These are phyloP conservation scores for Aspergillus carbonarius DNA, from an alignment of 2,329 filamentous ascomycete species.

Conservation along the genomic window DNA sequence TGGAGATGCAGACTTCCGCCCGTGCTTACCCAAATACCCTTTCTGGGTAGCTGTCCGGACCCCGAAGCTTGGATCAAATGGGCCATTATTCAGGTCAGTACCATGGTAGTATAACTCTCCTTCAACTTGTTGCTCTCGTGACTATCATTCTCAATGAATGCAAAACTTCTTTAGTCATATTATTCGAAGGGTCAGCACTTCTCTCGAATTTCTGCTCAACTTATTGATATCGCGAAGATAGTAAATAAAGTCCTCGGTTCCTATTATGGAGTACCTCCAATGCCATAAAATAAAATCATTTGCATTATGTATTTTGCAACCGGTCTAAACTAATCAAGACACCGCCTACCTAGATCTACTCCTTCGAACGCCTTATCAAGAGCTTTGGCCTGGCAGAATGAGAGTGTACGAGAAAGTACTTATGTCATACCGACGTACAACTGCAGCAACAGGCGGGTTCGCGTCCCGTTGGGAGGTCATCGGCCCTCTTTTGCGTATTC, in stretches of 20 bases:
- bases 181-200: too few species aligned
- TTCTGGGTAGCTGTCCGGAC: neutral
- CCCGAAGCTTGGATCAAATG: neutral
- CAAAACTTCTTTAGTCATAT: too few species aligned
- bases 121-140: neutral
- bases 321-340: too few species aligned
- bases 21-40: neutral
- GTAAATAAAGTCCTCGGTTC: too few species aligned
- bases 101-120: neutral
- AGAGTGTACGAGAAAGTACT: neutral
- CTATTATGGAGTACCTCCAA: too few species aligned
- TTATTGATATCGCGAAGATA: too few species aligned
- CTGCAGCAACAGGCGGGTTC: neutral
- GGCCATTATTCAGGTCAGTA: neutral
- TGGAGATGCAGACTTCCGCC: neutral
- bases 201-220: too few species aligned
- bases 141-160: neutral
- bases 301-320: too few species aligned
- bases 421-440: neutral
- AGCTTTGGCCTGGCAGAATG: neutral
- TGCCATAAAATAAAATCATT: too few species aligned
- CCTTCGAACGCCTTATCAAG: neutral
- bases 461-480: neutral
- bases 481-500: neutral
- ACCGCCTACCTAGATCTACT: too few species aligned